Percentiles rank a stretch among this genome's conserved stretches.
These are phyloP conservation scores for Trypanosomatidae sp. DNA, from an alignment of 208 protist genomes.

Conservation along the genomic window DNA sequence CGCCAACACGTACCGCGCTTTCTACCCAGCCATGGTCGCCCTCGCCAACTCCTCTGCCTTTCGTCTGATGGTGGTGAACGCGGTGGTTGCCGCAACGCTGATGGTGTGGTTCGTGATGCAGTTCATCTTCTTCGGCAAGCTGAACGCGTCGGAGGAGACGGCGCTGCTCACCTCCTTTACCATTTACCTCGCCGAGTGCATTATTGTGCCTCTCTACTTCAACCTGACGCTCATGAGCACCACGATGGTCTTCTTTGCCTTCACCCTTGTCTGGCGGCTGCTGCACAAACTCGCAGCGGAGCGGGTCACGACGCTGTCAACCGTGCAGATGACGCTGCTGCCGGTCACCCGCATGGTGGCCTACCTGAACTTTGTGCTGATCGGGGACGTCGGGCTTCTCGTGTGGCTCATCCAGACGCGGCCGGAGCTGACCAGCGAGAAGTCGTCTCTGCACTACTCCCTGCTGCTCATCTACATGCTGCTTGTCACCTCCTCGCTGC, in stretches of 20 bases:
- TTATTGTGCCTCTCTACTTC: constrained; percentile 49
- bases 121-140: constrained; percentile 63
- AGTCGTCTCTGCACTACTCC: constrained; percentile 31
- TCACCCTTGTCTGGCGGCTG: constrained; percentile 42
- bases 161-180: constrained; percentile 33
- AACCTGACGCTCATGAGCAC: constrained; percentile 33
- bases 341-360: constrained; percentile 23
- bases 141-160: constrained; percentile 45
- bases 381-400: constrained; percentile 14
- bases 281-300: constrained; percentile 69
- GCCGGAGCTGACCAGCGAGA: constrained; percentile 16
- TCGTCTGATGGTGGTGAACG: constrained; percentile 45
- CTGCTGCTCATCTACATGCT: constrained; percentile 37
- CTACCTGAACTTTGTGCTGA: constrained; percentile 29
- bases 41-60: constrained; percentile 74
- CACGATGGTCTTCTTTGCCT: constrained; percentile 30
- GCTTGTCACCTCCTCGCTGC: constrained; percentile 23
- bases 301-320: constrained; percentile 41
- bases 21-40: constrained; percentile 62
- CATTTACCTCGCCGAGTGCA: constrained; percentile 55
- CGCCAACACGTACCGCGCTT: constrained; percentile 55
- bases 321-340: constrained; percentile 17
- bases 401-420: constrained; percentile 20
- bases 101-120: constrained; percentile 43
- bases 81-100: constrained; percentile 28